Evolutionary conservation across 2,329 filamentous ascomycete species (phyloP).

Genomic region (Calonectria montana): DNA sequence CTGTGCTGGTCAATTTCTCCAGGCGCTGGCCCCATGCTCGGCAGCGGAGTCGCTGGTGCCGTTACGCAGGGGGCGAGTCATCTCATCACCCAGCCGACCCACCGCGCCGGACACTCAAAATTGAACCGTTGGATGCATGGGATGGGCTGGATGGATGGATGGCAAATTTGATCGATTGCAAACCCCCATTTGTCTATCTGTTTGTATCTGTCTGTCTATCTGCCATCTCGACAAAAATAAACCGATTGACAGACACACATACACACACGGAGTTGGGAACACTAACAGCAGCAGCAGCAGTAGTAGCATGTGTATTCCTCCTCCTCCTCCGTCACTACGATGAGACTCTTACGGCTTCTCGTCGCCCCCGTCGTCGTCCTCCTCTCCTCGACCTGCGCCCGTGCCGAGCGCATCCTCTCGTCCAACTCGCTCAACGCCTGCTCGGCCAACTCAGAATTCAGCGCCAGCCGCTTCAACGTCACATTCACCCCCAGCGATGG

Average conservation of each 20-base stretch:
- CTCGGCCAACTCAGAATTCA: constrained; percentile 84
- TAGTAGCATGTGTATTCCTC: neutral
- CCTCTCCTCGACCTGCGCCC: constrained; percentile 20
- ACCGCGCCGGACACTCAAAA: constrained; percentile 1
- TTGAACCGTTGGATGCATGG: neutral
- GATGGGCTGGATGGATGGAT: neutral
- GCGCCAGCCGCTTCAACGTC: constrained; percentile 89
- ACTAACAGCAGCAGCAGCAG: too few species aligned
- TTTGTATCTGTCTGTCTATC: too few species aligned
- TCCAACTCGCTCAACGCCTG: constrained; percentile 88
- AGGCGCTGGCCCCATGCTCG: neutral
- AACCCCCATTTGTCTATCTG: too few species aligned
- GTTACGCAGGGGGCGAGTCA: neutral
- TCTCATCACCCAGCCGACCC: neutral
- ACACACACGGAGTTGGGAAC: too few species aligned
- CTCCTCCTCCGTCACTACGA: neutral
- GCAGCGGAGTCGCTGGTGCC: neutral
- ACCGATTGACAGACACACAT: too few species aligned
- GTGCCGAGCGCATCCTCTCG: constrained; percentile 75
- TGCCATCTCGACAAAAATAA: too few species aligned
- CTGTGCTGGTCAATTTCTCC: constrained; percentile 6
- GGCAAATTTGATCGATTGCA: neutral
- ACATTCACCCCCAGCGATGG: constrained; percentile 80
- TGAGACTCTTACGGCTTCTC: neutral
- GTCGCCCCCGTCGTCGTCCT: constrained; percentile 26